phyloP scores from a whole-genome alignment of 176 grass and related monocot genomes.

The Hsuehochloa calcarea region DNA sequence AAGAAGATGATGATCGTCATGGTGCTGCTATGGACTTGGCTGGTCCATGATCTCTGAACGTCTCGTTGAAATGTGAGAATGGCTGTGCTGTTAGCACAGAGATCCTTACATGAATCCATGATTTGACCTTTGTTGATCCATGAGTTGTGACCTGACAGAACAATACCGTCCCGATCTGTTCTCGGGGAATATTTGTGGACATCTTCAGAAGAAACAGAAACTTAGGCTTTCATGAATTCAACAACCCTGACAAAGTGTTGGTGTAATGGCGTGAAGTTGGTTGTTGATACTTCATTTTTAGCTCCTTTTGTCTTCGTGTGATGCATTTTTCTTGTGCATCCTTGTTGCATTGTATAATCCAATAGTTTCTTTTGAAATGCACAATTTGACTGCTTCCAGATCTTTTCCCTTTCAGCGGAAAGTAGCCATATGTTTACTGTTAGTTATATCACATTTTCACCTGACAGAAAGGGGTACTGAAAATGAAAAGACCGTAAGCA shows the following conservation, averaged over 20 bases:
- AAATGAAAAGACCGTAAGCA: background rate
- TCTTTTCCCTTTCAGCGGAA: background rate
- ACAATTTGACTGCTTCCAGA: background rate
- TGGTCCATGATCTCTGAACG: slow-evolving; percentile 4
- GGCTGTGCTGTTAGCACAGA: background rate
- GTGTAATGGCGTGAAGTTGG: background rate
- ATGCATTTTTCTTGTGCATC: slow-evolving; percentile 28
- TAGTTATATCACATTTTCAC: background rate
- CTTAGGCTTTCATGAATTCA: background rate
- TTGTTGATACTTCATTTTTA: slow-evolving; percentile 19
- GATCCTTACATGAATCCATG: background rate
- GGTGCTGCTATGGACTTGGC: background rate
- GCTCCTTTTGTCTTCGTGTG: background rate
- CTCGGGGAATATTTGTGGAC: background rate
- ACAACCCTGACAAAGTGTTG: background rate
- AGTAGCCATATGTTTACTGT: background rate
- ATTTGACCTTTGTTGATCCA: background rate
- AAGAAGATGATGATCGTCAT: background rate
- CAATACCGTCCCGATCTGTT: background rate
- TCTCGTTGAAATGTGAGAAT: slow-evolving; percentile 6
- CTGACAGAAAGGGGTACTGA: background rate
- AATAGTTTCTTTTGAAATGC: slow-evolving; percentile 26
- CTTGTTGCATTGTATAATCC: slow-evolving; percentile 17
- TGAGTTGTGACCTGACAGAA: background rate
- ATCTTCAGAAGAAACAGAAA: slow-evolving; percentile 16